These are phyloP conservation scores for Blastobotrys americana DNA, from an alignment of 805 yeast species.

Conservation along the genomic window DNA sequence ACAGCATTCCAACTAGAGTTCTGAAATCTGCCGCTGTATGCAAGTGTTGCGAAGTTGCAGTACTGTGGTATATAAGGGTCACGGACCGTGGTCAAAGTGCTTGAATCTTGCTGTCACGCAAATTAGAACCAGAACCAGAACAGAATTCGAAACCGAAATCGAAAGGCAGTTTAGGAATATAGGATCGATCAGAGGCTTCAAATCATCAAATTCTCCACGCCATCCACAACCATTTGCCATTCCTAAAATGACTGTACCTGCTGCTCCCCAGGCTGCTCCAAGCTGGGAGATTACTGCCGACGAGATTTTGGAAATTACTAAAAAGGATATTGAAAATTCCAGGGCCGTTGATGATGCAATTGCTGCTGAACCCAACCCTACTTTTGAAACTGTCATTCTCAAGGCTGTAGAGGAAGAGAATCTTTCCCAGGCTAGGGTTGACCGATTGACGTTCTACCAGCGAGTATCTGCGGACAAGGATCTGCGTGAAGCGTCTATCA, in stretches of 20 bases:
- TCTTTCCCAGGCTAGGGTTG: conserved; percentile 37
- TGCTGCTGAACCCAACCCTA: conserved; percentile 43
- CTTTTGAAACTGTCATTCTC: conserved; percentile 48
- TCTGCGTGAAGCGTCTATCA: conserved; percentile 63
- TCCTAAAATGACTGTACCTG: conserved; percentile 8
- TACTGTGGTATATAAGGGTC: no score
- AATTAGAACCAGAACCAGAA: no score
- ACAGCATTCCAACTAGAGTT: no score
- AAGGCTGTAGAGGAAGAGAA: conserved; percentile 50
- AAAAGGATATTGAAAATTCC: conserved; percentile 39
- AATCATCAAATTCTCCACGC: no score
- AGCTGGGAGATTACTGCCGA: conserved; percentile 56
- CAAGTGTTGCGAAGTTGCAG: no score
- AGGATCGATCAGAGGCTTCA: no score
- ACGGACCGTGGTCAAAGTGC: no score
- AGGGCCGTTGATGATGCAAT: conserved; percentile 45
- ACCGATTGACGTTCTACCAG: conserved; percentile 60
- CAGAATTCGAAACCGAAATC: no score
- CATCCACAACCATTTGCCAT: not conserved
- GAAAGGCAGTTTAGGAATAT: no score
- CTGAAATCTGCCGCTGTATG: no score
- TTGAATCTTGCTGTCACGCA: no score
- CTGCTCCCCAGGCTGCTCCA: conserved; percentile 31
- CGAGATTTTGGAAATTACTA: conserved; percentile 38
- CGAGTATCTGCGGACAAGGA: conserved; percentile 59